Conservation (phyloP, 352 stramenopile genomes). For the Phytophthora agathidicida region DNA sequence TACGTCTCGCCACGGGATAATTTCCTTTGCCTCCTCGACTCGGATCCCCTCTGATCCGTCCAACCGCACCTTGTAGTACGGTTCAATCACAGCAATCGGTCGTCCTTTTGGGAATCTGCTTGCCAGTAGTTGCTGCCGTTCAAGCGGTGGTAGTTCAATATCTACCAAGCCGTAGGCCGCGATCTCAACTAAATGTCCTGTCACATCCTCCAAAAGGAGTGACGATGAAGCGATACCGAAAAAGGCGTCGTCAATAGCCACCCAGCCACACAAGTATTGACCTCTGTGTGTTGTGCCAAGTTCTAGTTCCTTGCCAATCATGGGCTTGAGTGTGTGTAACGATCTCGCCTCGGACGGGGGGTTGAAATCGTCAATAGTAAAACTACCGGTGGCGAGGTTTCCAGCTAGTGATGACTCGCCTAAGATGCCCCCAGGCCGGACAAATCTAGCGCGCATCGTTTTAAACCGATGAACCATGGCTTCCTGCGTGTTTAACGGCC, state of each 20-base stretch:
- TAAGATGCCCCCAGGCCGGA: conserved; percentile 21
- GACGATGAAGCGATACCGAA: conserved; percentile 24
- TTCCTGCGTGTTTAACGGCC: conserved; percentile 7
- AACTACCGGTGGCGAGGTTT: not conserved
- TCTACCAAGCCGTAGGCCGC: conserved; percentile 32
- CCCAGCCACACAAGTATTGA: conserved; percentile 39
- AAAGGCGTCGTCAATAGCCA: conserved; percentile 37
- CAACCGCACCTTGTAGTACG: conserved; percentile 38
- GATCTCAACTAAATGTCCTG: conserved; percentile 33
- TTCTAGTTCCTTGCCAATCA: conserved; percentile 27
- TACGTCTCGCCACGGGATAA: conserved; percentile 19
- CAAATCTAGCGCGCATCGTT: conserved; percentile 17
- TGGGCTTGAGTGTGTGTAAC: conserved; percentile 25
- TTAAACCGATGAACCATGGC: conserved; percentile 28
- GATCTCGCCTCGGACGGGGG: conserved; percentile 7
- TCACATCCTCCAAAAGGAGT: conserved; percentile 37
- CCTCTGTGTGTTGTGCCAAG: conserved; percentile 32
- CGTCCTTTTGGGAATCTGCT: conserved; percentile 27
- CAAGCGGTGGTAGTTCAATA: conserved; percentile 1
- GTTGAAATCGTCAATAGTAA: conserved; percentile 16
- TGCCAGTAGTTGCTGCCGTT: conserved; percentile 15
- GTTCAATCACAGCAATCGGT: conserved; percentile 31
- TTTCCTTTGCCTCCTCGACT: conserved; percentile 22
- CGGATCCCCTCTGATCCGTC: conserved; percentile 28
- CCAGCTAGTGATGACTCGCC: conserved; percentile 12